Conservation (phyloP, 2,329 filamentous ascomycete genomes). For the Colletotrichum chrysophilum region DNA sequence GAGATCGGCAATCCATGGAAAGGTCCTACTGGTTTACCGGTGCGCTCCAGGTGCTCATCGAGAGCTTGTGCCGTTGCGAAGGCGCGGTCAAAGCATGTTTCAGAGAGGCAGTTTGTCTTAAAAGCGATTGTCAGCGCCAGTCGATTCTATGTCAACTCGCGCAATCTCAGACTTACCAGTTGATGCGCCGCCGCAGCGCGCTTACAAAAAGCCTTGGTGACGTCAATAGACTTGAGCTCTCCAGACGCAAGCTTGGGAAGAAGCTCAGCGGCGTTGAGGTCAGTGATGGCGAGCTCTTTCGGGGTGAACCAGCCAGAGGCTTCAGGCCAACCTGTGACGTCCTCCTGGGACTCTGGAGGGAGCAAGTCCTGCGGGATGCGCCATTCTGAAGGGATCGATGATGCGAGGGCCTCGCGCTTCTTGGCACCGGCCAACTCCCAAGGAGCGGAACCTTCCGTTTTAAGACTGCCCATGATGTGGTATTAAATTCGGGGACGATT, state of each 20-base stretch:
- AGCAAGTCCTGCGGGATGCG: slow-evolving; percentile 57
- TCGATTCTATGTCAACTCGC: neutral
- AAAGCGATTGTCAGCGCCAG: neutral
- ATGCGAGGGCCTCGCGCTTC: slow-evolving; percentile 46
- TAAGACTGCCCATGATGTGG: slow-evolving; percentile 14
- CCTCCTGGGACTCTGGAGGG: slow-evolving; percentile 56
- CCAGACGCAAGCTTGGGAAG: slow-evolving; percentile 39
- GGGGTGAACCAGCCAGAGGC: slow-evolving; percentile 63
- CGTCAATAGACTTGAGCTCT: slow-evolving; percentile 46
- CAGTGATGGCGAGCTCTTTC: slow-evolving; percentile 44
- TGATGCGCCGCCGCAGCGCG: slow-evolving; percentile 43
- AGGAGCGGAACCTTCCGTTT: neutral
- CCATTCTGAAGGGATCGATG: slow-evolving; percentile 64
- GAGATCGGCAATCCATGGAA: slow-evolving; percentile 70
- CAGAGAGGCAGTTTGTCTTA: slow-evolving; percentile 55
- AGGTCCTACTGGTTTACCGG: slow-evolving; percentile 59
- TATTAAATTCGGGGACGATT: neutral
- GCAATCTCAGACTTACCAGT: neutral
- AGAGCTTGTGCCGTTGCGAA: slow-evolving; percentile 50
- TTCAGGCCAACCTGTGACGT: slow-evolving; percentile 62
- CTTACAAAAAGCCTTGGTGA: slow-evolving; percentile 61
- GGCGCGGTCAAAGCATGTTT: slow-evolving; percentile 60
- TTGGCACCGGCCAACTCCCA: slow-evolving; percentile 49
- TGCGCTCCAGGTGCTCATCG: slow-evolving; percentile 54
- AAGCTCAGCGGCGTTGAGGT: slow-evolving; percentile 35